Percentiles rank a stretch among this genome's conserved stretches.
Conservation (phyloP, 257 asterid species). For the Solanum piurae region DNA sequence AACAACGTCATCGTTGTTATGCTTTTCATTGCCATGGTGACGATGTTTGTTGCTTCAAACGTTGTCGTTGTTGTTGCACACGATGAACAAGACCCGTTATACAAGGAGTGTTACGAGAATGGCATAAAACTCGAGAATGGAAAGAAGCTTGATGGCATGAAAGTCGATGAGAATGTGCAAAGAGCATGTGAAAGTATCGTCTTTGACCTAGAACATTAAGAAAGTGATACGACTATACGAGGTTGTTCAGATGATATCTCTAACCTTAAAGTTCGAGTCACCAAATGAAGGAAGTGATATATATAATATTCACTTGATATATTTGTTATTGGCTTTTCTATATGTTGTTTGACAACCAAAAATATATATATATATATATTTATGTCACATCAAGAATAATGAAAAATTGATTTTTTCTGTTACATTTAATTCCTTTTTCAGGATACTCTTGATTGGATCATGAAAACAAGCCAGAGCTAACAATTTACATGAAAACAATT, state of each 20-base stretch:
- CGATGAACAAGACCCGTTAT: neutral
- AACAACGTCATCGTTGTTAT: neutral
- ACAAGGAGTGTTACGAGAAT: neutral
- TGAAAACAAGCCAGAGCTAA: neutral
- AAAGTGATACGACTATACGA: neutral
- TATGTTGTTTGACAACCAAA: neutral
- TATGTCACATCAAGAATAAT: neutral
- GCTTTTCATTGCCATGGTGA: neutral
- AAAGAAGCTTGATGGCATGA: neutral
- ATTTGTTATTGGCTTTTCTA: neutral
- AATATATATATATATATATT: neutral
- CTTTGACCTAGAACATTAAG: neutral
- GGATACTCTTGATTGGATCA: neutral
- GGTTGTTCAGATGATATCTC: neutral
- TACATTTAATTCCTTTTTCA: neutral
- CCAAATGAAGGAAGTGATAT: neutral
- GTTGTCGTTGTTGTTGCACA: neutral
- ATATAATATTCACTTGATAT: neutral
- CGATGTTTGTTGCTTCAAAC: neutral
- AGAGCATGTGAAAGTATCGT: neutral
- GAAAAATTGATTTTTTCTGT: neutral
- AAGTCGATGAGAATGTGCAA: neutral
- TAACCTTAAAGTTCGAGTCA: neutral
- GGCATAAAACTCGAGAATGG: neutral
- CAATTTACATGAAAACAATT: neutral